A percentile compares a stretch with the other conserved stretches of the same genome.
phyloP scores from a whole-genome alignment of 768 basidiomycete species.

The Pholiota molesta region DNA sequence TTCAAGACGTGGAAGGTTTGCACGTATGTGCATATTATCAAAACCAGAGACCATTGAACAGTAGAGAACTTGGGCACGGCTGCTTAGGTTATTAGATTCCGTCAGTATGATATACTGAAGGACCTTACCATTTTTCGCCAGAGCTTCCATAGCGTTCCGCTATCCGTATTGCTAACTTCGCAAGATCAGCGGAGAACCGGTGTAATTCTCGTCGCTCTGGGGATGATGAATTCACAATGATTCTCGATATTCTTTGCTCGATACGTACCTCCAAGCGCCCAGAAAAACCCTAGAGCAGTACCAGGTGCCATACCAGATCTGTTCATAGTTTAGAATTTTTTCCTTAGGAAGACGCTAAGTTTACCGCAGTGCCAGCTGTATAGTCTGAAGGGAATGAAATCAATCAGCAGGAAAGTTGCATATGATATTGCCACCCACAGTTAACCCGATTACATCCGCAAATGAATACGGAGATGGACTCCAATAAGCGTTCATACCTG shows the following conservation, averaged over 20 bases:
- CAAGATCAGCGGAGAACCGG: constrained; percentile 69
- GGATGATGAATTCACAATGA: constrained; percentile 40
- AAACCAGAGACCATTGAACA: constrained; percentile 68
- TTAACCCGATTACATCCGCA: constrained; percentile 65
- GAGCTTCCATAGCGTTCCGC: constrained; percentile 65
- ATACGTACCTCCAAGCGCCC: constrained; percentile 60
- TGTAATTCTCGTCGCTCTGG: constrained; percentile 67
- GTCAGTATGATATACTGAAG: background rate
- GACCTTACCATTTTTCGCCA: constrained; percentile 64
- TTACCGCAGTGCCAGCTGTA: constrained; percentile 65
- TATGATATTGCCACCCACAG: constrained; percentile 42
- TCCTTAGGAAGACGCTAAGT: background rate
- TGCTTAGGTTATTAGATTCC: constrained; percentile 25
- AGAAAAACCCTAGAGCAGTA: constrained; percentile 73
- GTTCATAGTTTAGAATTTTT: background rate
- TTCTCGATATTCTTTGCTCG: background rate
- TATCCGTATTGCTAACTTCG: constrained; percentile 66
- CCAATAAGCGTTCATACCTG: constrained; percentile 76
- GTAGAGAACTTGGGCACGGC: constrained; percentile 64
- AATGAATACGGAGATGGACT: constrained; percentile 57
- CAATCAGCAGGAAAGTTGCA: background rate
- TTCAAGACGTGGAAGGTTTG: constrained; percentile 62
- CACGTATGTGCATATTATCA: constrained; percentile 65
- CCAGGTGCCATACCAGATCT: constrained; percentile 73
- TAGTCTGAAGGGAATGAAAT: constrained; percentile 45